phyloP scores from a whole-genome alignment of 768 basidiomycete species.

The Xerocomus potaroensis region DNA sequence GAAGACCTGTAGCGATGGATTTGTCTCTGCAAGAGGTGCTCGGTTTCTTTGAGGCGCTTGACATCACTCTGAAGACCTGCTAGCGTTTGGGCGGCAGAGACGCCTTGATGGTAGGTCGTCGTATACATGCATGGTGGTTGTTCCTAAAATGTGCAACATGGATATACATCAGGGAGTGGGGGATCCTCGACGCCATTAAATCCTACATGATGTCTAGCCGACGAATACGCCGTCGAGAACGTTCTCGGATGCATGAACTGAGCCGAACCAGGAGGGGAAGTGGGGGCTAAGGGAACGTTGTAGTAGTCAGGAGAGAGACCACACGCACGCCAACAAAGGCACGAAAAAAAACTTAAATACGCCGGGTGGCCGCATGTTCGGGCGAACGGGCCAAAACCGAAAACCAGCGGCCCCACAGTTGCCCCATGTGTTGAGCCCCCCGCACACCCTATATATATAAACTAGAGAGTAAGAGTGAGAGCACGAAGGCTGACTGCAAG shows the following conservation, averaged over 20 bases:
- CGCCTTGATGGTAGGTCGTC: constrained; percentile 11
- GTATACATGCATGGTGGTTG: constrained; percentile 7
- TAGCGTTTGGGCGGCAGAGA: constrained; percentile 16
- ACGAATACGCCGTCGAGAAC: constrained; percentile 8
- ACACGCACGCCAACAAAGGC: constrained; percentile 3
- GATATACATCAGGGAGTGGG: constrained; percentile 6
- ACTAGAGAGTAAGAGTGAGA: constrained; percentile 2
- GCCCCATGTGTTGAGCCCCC: constrained; percentile 17
- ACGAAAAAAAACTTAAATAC: constrained; percentile 19
- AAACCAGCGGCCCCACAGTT: constrained; percentile 19
- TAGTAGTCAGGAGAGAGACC: constrained; percentile 15
- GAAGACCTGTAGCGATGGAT: constrained; percentile 11
- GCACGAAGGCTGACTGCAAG: too few relatives aligned
- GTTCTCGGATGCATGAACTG: constrained; percentile 18
- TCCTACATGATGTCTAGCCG: constrained; percentile 23
- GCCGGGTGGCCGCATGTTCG: constrained; percentile 16
- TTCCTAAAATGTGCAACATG: constrained; percentile 11
- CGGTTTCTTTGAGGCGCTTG: constrained; percentile 12
- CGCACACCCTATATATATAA: constrained; percentile 12
- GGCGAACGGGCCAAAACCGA: constrained; percentile 15
- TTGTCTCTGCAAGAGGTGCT: constrained; percentile 12
- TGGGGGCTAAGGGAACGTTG: constrained; percentile 6
- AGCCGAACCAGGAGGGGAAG: background rate
- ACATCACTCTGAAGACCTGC: constrained; percentile 19
- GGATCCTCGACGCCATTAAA: background rate